phyloP scores from a whole-genome alignment of 441 rosid species.

The Jatropha podagrica region DNA sequence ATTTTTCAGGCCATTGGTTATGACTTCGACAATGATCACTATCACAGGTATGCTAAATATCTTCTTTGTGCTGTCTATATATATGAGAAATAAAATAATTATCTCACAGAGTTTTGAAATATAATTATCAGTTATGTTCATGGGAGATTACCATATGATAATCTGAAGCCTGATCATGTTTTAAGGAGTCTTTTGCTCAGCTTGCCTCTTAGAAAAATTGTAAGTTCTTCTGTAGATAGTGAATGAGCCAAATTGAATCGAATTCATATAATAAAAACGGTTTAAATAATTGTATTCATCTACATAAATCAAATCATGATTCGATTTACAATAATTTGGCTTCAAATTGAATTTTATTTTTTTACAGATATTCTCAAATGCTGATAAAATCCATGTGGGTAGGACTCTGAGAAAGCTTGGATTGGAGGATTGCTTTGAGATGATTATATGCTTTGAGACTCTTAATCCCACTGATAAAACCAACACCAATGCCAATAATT shows the following conservation, averaged over 20 bases:
- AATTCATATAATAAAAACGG: no score
- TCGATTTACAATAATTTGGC: not conserved
- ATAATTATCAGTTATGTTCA: constrained; percentile 55
- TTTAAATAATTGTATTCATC: no score
- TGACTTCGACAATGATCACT: constrained; percentile 80
- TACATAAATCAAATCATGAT: no score
- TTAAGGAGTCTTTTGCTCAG: constrained; percentile 64
- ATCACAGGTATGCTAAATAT: constrained; percentile 53
- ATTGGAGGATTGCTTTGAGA: constrained; percentile 87
- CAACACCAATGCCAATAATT: constrained; percentile 20
- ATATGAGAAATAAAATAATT: not conserved
- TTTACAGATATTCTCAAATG: constrained; percentile 79
- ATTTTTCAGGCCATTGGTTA: constrained; percentile 72
- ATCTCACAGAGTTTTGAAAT: not conserved
- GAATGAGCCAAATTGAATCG: no score
- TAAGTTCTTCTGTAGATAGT: constrained; percentile 24
- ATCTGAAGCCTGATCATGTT: constrained; percentile 74
- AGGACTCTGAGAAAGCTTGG: constrained; percentile 68
- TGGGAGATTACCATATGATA: constrained; percentile 78
- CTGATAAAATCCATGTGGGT: constrained; percentile 67
- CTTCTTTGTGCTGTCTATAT: not conserved
- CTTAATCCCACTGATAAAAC: constrained; percentile 50
- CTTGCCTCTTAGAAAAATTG: constrained; percentile 78
- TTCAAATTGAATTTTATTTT: not conserved
- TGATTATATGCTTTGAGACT: constrained; percentile 82